Percentiles rank a stretch among this genome's conserved stretches.
phyloP scores from a whole-genome alignment of 176 grass and related monocot species.

The Calamus simplicifolius region DNA sequence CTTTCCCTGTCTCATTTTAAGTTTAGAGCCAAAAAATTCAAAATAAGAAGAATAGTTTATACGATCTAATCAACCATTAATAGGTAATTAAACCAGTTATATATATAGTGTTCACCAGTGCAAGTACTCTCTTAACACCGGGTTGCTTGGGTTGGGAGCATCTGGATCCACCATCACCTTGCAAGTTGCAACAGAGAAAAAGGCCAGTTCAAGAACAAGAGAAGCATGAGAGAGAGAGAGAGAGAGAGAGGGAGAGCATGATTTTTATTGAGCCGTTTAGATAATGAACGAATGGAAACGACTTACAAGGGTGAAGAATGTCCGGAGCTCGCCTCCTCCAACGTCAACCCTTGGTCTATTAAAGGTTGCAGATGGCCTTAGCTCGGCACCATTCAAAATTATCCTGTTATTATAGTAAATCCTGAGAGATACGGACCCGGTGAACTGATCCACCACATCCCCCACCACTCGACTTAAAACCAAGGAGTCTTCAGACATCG shows the following conservation, averaged over 20 bases:
- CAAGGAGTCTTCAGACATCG: conserved; percentile 64
- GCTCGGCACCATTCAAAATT: conserved; percentile 51
- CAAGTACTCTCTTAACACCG: conserved; percentile 70
- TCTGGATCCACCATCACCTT: conserved; percentile 94
- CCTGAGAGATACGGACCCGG: conserved; percentile 23
- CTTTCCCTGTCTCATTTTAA: neutral
- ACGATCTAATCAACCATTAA: neutral
- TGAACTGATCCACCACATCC: conserved; percentile 72
- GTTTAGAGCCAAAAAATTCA: neutral
- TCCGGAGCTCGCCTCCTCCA: conserved; percentile 44
- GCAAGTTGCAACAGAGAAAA: neutral
- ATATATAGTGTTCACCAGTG: conserved; percentile 75
- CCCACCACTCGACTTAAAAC: conserved; percentile 42
- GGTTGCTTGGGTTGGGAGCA: conserved; percentile 77
- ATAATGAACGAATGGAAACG: neutral
- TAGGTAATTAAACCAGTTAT: neutral
- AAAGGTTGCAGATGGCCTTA: conserved; percentile 24
- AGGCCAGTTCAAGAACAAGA: neutral
- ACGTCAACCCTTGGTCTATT: conserved; percentile 45
- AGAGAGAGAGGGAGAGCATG: neutral
- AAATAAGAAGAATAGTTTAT: neutral
- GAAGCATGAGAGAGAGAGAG: neutral
- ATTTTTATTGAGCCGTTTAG: neutral
- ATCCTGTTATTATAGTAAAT: conserved; percentile 34
- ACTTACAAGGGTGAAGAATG: conserved; percentile 60